Evolutionary conservation across 2,329 filamentous ascomycete species (phyloP), one percentile per base, ranked within the genome.

Genomic region (Waltergamsia citrina): DNA sequence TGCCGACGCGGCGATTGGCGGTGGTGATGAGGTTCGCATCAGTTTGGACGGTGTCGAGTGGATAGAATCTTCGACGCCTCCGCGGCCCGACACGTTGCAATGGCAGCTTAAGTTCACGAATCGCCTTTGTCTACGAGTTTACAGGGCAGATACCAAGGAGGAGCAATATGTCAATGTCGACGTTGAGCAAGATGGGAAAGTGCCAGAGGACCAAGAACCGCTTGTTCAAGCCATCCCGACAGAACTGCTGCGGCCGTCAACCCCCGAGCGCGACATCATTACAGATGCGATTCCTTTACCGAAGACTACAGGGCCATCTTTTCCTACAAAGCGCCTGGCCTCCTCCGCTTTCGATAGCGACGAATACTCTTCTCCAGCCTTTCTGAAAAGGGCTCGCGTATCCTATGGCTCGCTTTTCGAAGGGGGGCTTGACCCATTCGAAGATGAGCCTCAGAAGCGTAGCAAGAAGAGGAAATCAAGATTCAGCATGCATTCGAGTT

Each of bases 281-380:
- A 18, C 19, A 5, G 14, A 17, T 4, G 21, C n/a, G 7, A 34
- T 27, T 19, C 24, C 29, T 14, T n/a, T 24, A 10, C 33, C 33
- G n/a, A 20, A 16, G 18, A 35, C 33, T 8, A 17, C 32, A 6
- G 17, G 32, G 3, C 33, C 35, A 4, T 30, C 25, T 22, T 19
- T 51, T 2, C 48, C 55, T 5, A 43, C 44, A 14, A 63, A 62
- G 31, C 54, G 57, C 38, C 39, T 44, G 6, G 53, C 52, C 15
- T 49, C 61, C 6, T 40, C 54, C 15, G 48, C 49, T 3, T 44
- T 61, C 29, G 62, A 62, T 7, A 46, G 61, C 29, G 59, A 65
- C 14, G 72, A 81, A 43, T 92, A 78, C 60, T 65, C 73, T 5
- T 93, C 86, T 3, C 87, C 87, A 1, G 84, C 85, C 1, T 94